Base-by-base conservation (phyloP, 306 rosid genomes). In the Abrus precatorius region DNA sequence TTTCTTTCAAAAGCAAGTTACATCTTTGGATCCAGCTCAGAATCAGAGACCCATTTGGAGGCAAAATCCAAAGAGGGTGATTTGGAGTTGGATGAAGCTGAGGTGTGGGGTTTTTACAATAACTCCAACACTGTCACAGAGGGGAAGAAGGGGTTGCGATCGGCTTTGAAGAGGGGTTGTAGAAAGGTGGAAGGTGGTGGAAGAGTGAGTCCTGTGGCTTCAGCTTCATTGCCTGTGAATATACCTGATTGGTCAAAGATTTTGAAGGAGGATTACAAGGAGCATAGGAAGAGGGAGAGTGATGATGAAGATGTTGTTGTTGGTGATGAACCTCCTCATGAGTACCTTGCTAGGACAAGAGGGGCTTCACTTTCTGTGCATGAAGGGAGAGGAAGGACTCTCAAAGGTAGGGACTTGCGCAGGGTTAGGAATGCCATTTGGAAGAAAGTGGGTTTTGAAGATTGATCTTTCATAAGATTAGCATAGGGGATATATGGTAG, bases 241-340 rank as follows among this genome's bases (percentile, higher is more conserved):
- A 83, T 95, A 57, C 99, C 99, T 0, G 97, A 95, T 79, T 89
- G 99, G 97, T 89, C 98, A 9, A 87, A 90, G 89, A 89, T 91
- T 75, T 82, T 89, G 82, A 93, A 89, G 64, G 88, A 77, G 3
- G 91, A 87, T 2, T 81, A 86, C 69, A 70, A 75, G 49, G 88
- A 87, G 36, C 80, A 74, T 3, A 30, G 74, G 8, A 67, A 53
- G 53, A 72, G 83, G 33, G 83, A 53, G 1, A 66, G 62, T 43
- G 90, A 79, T 12, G 64, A 3, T 43, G 90, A 79, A 11, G 64
- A 3, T 0, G 77, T 7, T 7, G 75, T 12, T 1, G 85, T 47
- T 12, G 86, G 68, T 0, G 87, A 61, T 11, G 49, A 6, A 10
- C 98, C 98, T 38, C 99, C 97, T 12, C 98, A 95, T 7, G 94